Evolutionary conservation across 441 rosid species (phyloP), one percentile per base, ranked within the genome.

Genomic region (Eutrema salsugineum): DNA sequence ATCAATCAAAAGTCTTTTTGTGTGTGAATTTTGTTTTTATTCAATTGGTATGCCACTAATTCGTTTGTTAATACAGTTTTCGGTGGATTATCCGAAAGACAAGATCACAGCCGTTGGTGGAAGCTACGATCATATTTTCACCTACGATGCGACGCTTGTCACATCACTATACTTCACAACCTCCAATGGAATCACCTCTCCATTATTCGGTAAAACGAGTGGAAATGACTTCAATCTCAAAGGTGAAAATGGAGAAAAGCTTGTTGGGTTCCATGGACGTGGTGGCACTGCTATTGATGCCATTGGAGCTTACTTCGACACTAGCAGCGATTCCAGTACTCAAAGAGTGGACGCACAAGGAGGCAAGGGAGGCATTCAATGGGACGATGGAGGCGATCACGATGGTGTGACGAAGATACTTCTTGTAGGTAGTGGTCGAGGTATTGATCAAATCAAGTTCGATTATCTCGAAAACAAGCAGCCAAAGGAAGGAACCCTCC

Each of bases 261-360:
- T 59, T 59, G 20, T 73, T 56, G 77, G 77, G 3, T 73, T 73
- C 59, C 77, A 73, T 30, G 71, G 77, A 56, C 70, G 71, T 44
- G 42, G 60, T 55, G 71, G 56, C 15, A 2, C 57, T 8, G 53
- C 71, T 44, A 50, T 73, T 39, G 71, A 64, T 65, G 64, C 77
- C 4, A 46, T 64, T 7, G 77, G 72, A 30, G 30, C 77, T 27
- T 19, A 72, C 16, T 72, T 63, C 62, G 60, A 9, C 20, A 14
- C 57, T 4, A 44, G 27, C 43, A 43, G 10, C 5, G 11, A 5
- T 68, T 68, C 56, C 3, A 44, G 22, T 57, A 46, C 51, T 9
- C 20, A 62, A 6, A 63, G 55, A 9, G 1, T 73, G 14, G 71
- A 73, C 20, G 35, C 59, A 30, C 60, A 73, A 48, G 77, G 66